phyloP scores from a whole-genome alignment of 176 grass and related monocot genomes.

The Avena sativa region DNA sequence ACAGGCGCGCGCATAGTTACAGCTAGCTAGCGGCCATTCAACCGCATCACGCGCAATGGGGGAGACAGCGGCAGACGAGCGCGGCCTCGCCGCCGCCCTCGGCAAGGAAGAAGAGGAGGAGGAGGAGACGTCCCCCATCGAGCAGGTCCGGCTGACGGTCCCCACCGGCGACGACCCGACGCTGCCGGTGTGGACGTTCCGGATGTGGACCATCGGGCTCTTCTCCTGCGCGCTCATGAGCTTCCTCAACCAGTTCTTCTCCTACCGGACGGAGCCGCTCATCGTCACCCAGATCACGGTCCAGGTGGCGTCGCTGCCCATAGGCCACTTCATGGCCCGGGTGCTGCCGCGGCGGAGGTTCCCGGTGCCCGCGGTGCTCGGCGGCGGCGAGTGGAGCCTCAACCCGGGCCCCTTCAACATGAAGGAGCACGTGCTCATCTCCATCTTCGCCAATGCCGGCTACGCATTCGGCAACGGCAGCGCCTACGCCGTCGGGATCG shows the following conservation, averaged over 20 bases:
- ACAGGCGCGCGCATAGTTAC: neutral
- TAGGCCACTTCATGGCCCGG: conserved; percentile 73
- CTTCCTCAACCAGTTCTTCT: conserved; percentile 98
- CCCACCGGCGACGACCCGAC: conserved; percentile 68
- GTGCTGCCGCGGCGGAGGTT: conserved; percentile 54
- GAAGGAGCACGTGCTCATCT: conserved; percentile 99
- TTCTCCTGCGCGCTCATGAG: conserved; percentile 68
- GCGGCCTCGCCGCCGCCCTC: conserved; percentile 40
- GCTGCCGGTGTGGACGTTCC: conserved; percentile 93
- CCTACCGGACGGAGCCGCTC: conserved; percentile 84
- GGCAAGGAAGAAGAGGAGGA: neutral
- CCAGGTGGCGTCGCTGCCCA: conserved; percentile 83
- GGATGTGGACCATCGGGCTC: conserved; percentile 83
- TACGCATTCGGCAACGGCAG: conserved; percentile 74
- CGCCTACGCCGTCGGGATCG: conserved; percentile 79
- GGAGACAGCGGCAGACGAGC: conserved; percentile 44
- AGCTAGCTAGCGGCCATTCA: conserved; percentile 23
- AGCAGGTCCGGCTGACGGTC: conserved; percentile 84
- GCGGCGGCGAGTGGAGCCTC: conserved; percentile 63
- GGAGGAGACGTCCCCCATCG: conserved; percentile 66
- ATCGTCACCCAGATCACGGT: conserved; percentile 87
- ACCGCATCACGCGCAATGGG: conserved; percentile 48
- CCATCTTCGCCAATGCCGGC: conserved; percentile 96
- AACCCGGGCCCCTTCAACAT: conserved; percentile 96
- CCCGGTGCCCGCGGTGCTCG: conserved; percentile 13